These are phyloP conservation scores for Cyanidioschyzon merolae DNA, from an alignment of 23 red algal genomes.

Conservation along the genomic window DNA sequence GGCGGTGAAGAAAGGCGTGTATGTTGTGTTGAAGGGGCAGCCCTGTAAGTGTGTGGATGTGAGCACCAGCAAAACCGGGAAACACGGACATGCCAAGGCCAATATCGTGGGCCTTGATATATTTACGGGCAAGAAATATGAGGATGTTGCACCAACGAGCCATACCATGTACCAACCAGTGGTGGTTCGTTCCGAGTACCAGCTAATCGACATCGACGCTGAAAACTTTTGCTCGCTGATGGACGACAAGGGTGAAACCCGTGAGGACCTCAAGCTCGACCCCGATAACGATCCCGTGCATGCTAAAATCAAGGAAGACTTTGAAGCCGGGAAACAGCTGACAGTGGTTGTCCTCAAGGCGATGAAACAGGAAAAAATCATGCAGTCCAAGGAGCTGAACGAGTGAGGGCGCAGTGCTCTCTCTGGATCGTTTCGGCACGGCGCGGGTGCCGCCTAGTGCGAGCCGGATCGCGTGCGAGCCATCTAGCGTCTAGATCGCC, in stretches of 20 bases:
- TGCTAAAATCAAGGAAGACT: slow-evolving; percentile 82
- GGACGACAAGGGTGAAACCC: slow-evolving; percentile 92
- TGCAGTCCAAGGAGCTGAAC: slow-evolving; percentile 60
- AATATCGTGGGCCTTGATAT: slow-evolving; percentile 97
- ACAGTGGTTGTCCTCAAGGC: slow-evolving; percentile 72
- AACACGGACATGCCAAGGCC: slow-evolving; percentile 99
- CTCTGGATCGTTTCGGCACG: too few relatives aligned
- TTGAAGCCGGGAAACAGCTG: slow-evolving; percentile 76
- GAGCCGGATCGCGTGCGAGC: too few relatives aligned
- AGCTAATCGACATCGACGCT: slow-evolving; percentile 86
- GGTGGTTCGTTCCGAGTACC: slow-evolving; percentile 76
- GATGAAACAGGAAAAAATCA: slow-evolving; percentile 80
- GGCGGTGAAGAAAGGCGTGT: slow-evolving; percentile 74
- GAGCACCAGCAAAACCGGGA: slow-evolving; percentile 95
- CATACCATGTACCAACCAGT: slow-evolving; percentile 95
- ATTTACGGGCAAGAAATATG: slow-evolving; percentile 92
- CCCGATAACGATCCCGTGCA: slow-evolving; percentile 61
- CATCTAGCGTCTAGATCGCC: too few relatives aligned
- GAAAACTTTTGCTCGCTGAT: slow-evolving; percentile 78
- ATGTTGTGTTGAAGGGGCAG: slow-evolving; percentile 95
- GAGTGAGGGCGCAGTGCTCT: too few relatives aligned
- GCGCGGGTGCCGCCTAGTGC: too few relatives aligned
- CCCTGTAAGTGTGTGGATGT: slow-evolving; percentile 98
- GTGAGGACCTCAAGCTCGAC: slow-evolving; percentile 79
- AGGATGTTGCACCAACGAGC: slow-evolving; percentile 91